Percentiles rank a stretch among this genome's conserved stretches.
Evolutionary conservation across 495 filamentous ascomycete genomes (phyloP).

Genomic region (Acidomyces sp.): DNA sequence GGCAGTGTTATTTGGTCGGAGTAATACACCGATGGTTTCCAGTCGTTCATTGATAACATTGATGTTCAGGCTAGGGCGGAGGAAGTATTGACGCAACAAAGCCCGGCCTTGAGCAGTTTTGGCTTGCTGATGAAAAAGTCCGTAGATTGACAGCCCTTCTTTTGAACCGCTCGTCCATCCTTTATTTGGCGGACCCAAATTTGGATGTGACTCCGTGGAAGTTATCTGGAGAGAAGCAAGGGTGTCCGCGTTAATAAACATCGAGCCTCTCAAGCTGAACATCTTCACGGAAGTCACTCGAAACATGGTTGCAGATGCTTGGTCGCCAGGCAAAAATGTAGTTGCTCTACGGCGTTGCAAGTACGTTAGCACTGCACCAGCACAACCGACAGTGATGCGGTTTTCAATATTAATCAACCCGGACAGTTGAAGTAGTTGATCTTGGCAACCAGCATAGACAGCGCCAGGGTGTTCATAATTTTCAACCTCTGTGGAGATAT

Average conservation of each 20-base stretch:
- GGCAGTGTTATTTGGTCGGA: slow-evolving; percentile 54
- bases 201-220: slow-evolving; percentile 71
- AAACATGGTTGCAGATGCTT: slow-evolving; percentile 39
- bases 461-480: slow-evolving; percentile 37
- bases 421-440: slow-evolving; percentile 56
- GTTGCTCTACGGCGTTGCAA: slow-evolving; percentile 56
- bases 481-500: slow-evolving; percentile 34
- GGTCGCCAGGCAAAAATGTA: slow-evolving; percentile 43
- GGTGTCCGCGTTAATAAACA: slow-evolving; percentile 78
- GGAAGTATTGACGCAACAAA: slow-evolving; percentile 67
- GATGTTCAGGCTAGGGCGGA: slow-evolving; percentile 62
- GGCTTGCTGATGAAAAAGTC: slow-evolving; percentile 65
- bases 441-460: slow-evolving; percentile 42
- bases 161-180: slow-evolving; percentile 56
- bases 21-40: slow-evolving; percentile 50
- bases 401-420: slow-evolving; percentile 71
- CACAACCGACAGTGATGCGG: slow-evolving; percentile 61
- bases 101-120: slow-evolving; percentile 69
- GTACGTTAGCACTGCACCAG: slow-evolving; percentile 70
- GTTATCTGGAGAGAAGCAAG: slow-evolving; percentile 75
- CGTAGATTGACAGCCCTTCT: slow-evolving; percentile 81
- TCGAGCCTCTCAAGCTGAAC: slow-evolving; percentile 61
- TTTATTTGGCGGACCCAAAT: slow-evolving; percentile 50
- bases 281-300: slow-evolving; percentile 55
- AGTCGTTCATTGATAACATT: slow-evolving; percentile 62